Base-by-base conservation (phyloP, 1,139 yeast genomes). In the Yamadazyma diddensiae region DNA sequence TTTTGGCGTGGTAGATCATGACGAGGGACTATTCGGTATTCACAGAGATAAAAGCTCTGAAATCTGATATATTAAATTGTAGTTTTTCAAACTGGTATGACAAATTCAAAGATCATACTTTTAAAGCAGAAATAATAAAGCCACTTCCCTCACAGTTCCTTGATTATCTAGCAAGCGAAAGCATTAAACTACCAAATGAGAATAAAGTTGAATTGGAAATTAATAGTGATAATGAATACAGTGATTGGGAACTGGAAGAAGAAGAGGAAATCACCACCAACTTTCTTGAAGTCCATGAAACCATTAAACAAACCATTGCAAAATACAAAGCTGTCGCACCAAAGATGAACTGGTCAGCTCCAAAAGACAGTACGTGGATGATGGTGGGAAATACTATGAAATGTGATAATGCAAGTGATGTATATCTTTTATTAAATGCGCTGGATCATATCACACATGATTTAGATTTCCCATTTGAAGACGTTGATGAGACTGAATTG, bases 281-380 rank as follows among this genome's bases (percentile, higher is more conserved):
- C 18, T 90, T 90, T 47, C 57, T 59, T 6, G 78, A 71, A 1
- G 60, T 88, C 15, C 94, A 88, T 48, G 49, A 60, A 0, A 49
- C 65, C 33, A 66, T 92, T 15, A 59, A 59, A 21, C 40, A 49
- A 0, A 53, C 65, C 3, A 18, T 79, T 66, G 22, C 38, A 34
- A 19, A 70, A 61, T 39, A 73, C 62, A 49, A 84, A 16, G 54
- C 78, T 1, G 88, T 88, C 6, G 70, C 86, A 2, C 97, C 97
- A 1, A 92, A 92, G 51, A 65, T 92, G 45, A 92, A 92, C 62
- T 92, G 98, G 98, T 86, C 97, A 1, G 83, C 96, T 1, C 98
- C 99, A 1, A 82, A 81, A 49, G 99, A 92, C 57, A 87, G 97
- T 6, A 73, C 79, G 1, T 92, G 98, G 98, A 90, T 92, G 20